Evolutionary conservation across 768 basidiomycete species (phyloP), one percentile per base, ranked within the genome.

Genomic region (Leccinum boreale): DNA sequence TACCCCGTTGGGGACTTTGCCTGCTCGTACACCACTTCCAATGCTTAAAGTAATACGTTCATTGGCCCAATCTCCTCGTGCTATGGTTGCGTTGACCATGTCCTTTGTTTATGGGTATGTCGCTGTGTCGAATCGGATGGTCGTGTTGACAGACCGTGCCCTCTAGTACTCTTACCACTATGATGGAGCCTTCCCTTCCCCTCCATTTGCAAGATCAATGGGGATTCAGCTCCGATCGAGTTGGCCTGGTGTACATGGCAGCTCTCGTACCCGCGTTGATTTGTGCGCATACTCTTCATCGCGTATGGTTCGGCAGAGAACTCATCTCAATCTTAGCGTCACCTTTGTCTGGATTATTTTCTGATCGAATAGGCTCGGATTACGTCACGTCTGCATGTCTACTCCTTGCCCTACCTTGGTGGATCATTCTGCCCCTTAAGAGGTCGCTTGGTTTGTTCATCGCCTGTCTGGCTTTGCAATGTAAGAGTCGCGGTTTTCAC

Each of bases 191-290:
- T 15, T 74, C 84, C 6, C 70, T 87, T 36, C 83, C 85, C 1
- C 67, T 86, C 26, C 82, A 81, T 58, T 65, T 86, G 35, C 79
- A 82, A 59, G 65, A 65, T 11, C 59, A 78, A 7, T 87, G 84
- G 80, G 68, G 69, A 5, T 75, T 81, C 42, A 60, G 76, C 54
- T 76, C 85, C 0, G 67, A n/a, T 69, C 72, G 58, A 67, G 84
- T 88, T 10, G 89, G 89, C 8, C 63, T 90, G n/a, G 79, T 88
- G 15, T 86, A 85, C 66, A 73, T 90, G 56, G 87, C 83, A 8
- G 79, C 80, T 9, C 81, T 86, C 24, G 70, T 87, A 7, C 89
- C 87, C 1, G 81, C 84, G 0, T 65, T 90, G 17, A 72, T 89
- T 55, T 87, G 89, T 87, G 63, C 57, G 83, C 65, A 29, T 52